A percentile compares a stretch with the other conserved stretches of the same genome.
These are phyloP conservation scores for Coix lacrymajobi DNA, from an alignment of 176 grass and related monocot genomes.

Conservation along the genomic window DNA sequence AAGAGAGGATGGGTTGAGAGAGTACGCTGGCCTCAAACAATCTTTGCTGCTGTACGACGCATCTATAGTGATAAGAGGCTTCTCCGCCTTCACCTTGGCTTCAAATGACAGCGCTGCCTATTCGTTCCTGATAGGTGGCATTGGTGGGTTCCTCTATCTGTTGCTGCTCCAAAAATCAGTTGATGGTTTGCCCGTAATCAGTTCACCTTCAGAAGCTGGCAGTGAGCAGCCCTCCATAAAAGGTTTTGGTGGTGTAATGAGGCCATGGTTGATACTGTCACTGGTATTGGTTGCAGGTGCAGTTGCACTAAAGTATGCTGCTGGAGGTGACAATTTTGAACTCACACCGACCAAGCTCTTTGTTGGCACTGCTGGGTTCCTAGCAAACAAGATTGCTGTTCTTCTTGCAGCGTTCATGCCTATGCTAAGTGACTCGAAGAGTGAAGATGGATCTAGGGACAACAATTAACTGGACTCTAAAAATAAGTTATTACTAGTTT, in stretches of 20 bases:
- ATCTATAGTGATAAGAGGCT: constrained; percentile 64
- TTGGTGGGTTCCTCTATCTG: constrained; percentile 80
- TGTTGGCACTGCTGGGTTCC: constrained; percentile 59
- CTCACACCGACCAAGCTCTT: constrained; percentile 59
- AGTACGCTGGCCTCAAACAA: constrained; percentile 81
- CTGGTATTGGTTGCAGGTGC: constrained; percentile 43
- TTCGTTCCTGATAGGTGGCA: constrained; percentile 67
- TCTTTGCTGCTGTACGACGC: constrained; percentile 73
- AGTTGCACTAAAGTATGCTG: constrained; percentile 49
- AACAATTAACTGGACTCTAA: background rate
- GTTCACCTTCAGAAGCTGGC: constrained; percentile 27
- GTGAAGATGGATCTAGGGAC: constrained; percentile 6
- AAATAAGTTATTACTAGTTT: background rate
- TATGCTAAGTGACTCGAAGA: constrained; percentile 51
- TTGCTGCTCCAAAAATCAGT: constrained; percentile 76
- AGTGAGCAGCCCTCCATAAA: constrained; percentile 9
- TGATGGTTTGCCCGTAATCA: constrained; percentile 48
- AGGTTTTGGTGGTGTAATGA: constrained; percentile 38
- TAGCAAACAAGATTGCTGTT: constrained; percentile 56
- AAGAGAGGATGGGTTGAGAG: constrained; percentile 65
- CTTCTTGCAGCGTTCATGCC: constrained; percentile 84
- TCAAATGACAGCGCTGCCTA: constrained; percentile 48
- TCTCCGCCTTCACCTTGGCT: constrained; percentile 51
- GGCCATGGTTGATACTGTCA: constrained; percentile 68
- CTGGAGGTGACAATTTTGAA: constrained; percentile 40